Base-by-base conservation (phyloP, 495 filamentous ascomycete species). In the Pyronema domesticum region DNA sequence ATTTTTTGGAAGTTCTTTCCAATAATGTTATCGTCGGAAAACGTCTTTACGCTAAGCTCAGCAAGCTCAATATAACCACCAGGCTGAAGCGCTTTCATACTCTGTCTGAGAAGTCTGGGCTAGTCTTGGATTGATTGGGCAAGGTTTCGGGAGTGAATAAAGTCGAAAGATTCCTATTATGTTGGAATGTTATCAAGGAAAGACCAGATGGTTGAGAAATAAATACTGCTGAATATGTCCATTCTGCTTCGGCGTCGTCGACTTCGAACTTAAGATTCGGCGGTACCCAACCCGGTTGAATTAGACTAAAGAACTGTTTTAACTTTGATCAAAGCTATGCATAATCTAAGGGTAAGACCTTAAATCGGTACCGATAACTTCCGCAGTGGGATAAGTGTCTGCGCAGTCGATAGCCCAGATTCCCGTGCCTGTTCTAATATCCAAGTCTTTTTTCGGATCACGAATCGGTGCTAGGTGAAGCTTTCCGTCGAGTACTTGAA, bases 381-480 rank as follows among this genome's bases (percentile, higher is more conserved):
- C 46, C 7, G 73, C 67, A 10, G 60, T 54, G 5, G 74, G 71
- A 40, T 69, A 74, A 51, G 58, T 54, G 58, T 76, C 73, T 15
- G 70, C 77, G 61, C 78, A 66, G 40, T 72, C 71, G 14, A 73
- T 71, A 19, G 71, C 72, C 74, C 76, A 78, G n/a, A 70, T 63
- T 17, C 60, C 61, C 18, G 66, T 68, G 3, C 82, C 82, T 0
- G 81, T 85, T 39, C 82, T 82, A 42, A 85, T 60, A 58, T 86
- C 82, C 11, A 85, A 69, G 19, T 81, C 74, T 53, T 75, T 76
- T 53, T 81, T 72, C 0, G 74, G 71, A 13, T 73, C 67, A 9
- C 64, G 45, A n/a, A 86, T 67, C 7, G 82, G 82, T 0, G 82
- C 74, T 3, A 80, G 66, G 57, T 72, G 74, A 7, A 81, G 68